These are phyloP conservation scores for Hypomyces perniciosus DNA, from an alignment of 2,329 filamentous ascomycete species.

Conservation along the genomic window DNA sequence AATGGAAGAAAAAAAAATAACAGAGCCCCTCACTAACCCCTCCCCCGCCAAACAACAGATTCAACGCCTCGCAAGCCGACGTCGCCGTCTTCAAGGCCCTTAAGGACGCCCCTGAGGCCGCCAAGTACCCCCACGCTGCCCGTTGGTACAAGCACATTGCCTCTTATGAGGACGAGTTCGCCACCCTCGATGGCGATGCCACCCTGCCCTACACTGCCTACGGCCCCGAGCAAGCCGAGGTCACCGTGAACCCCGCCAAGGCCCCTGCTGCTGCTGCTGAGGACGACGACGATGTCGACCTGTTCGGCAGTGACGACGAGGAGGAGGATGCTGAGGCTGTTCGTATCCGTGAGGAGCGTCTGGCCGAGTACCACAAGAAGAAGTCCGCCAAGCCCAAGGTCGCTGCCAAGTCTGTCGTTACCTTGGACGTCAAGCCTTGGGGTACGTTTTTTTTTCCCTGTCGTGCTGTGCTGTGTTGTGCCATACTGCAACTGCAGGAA, in stretches of 20 bases:
- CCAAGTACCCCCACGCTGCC: conserved; percentile 88
- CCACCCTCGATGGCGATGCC: conserved; percentile 82
- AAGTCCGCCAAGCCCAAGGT: conserved; percentile 90
- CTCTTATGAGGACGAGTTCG: conserved; percentile 88
- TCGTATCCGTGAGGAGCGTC: conserved; percentile 77
- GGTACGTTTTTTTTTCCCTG: conserved; percentile 55
- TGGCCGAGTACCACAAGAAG: conserved; percentile 94
- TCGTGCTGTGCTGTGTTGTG: not conserved
- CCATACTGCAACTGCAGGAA: not conserved
- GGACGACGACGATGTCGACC: conserved; percentile 82
- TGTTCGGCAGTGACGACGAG: conserved; percentile 91
- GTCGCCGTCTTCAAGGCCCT: conserved; percentile 92
- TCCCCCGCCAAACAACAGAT: conserved; percentile 28
- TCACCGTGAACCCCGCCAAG: conserved; percentile 80
- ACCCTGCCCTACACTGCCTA: conserved; percentile 85
- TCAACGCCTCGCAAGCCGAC: conserved; percentile 83
- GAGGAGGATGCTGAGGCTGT: conserved; percentile 87
- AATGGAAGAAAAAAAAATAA: conserved; percentile 5
- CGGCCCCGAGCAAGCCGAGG: conserved; percentile 74
- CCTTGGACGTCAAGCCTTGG: conserved; percentile 97
- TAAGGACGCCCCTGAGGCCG: conserved; percentile 64
- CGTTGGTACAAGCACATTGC: conserved; percentile 99
- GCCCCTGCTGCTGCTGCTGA: conserved; percentile 61
- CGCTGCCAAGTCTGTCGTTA: conserved; percentile 92
- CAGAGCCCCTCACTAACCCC: conserved; percentile 5